Percentiles rank a stretch among this genome's conserved stretches.
phyloP scores from a whole-genome alignment of 1,284 basidiomycete genomes.

The Rhodotorula sp. region DNA sequence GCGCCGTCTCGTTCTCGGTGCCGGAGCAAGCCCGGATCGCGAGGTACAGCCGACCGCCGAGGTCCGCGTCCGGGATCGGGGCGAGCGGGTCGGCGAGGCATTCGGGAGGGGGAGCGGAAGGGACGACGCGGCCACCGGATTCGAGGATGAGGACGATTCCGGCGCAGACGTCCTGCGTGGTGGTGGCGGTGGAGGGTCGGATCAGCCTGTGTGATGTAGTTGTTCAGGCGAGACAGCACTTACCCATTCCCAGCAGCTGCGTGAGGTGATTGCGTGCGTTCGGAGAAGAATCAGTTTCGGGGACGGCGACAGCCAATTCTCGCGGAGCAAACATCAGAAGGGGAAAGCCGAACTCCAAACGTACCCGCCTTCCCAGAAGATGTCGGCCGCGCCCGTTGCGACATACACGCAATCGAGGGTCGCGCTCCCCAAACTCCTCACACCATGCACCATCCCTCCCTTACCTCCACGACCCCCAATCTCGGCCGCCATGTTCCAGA shows the following conservation, averaged over 20 bases:
- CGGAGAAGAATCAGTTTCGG: not conserved
- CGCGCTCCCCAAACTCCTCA: conserved; percentile 45
- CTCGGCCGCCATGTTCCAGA: conserved; percentile 46
- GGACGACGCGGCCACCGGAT: conserved; percentile 45
- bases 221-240: not conserved
- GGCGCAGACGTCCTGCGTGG: conserved; percentile 43
- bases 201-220: not conserved
- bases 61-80: conserved; percentile 38
- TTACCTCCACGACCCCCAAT: conserved; percentile 38
- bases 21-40: conserved; percentile 42
- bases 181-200: not conserved
- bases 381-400: conserved; percentile 45
- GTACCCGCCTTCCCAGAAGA: conserved; percentile 46
- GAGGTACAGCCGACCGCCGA: conserved; percentile 45
- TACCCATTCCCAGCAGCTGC: conserved; percentile 45
- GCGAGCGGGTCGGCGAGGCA: conserved; percentile 13
- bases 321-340: too few species aligned
- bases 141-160: conserved; percentile 44
- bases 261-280: not conserved
- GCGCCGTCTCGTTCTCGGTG: conserved; percentile 37
- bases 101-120: conserved; percentile 38
- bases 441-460: conserved; percentile 46
- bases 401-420: conserved; percentile 45
- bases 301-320: not conserved
- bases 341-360: not conserved